phyloP scores from a whole-genome alignment of 306 rosid genomes.

The Hippophae gyantsensis region DNA sequence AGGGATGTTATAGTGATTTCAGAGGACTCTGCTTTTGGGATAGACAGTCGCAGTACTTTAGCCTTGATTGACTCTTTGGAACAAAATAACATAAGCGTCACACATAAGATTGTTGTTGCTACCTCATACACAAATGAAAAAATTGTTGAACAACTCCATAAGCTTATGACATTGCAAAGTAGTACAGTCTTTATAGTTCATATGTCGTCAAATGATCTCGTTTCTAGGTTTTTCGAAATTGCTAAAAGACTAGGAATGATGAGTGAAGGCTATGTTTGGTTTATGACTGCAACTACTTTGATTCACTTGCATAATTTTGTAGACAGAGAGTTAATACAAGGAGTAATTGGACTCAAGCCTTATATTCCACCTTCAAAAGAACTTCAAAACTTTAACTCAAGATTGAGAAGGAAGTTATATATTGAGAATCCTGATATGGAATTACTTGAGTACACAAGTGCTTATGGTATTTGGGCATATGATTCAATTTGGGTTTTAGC shows the following conservation, averaged over 20 bases:
- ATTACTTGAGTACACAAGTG: not conserved
- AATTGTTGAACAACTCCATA: slow-evolving; percentile 3
- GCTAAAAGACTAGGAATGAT: slow-evolving; percentile 9
- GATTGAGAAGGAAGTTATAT: slow-evolving; percentile 5
- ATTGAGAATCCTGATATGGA: slow-evolving; percentile 2
- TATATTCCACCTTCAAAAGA: not conserved
- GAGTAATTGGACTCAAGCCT: slow-evolving; percentile 8
- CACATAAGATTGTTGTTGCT: not conserved
- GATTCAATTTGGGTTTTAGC: slow-evolving; percentile 19
- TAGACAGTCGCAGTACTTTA: not conserved
- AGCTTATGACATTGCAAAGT: not conserved
- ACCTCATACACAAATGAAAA: slow-evolving; percentile 2
- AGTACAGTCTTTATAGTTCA: slow-evolving; percentile 8
- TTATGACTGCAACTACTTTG: slow-evolving; percentile 3
- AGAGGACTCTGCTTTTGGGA: not conserved
- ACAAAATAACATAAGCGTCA: not conserved
- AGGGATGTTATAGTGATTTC: slow-evolving; percentile 3
- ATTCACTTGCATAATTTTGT: slow-evolving; percentile 1
- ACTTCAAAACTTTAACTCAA: slow-evolving; percentile 2
- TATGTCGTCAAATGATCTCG: slow-evolving; percentile 1
- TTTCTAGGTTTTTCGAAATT: not conserved
- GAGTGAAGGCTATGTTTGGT: slow-evolving; percentile 10
- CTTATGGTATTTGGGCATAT: slow-evolving; percentile 6
- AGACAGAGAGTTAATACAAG: slow-evolving; percentile 11
- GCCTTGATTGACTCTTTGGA: not conserved